A percentile compares a stretch with the other conserved stretches of the same genome.
phyloP scores from a whole-genome alignment of 306 rosid species.

The Cicer bijugum region DNA sequence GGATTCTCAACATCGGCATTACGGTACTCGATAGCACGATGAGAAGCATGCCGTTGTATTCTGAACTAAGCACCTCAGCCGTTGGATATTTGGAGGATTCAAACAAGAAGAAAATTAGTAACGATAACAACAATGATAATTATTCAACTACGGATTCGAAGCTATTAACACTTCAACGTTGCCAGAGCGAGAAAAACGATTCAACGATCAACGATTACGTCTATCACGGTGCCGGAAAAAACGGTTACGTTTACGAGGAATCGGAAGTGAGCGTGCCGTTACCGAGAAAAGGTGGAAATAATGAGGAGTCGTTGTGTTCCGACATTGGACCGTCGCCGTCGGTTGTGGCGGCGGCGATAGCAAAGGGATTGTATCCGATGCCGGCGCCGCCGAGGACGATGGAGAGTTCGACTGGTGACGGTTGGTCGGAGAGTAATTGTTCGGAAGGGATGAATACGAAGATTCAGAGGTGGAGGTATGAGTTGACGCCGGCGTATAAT shows the following conservation, averaged over 20 bases:
- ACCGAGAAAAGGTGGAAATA: conserved; percentile 21
- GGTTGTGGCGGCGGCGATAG: conserved; percentile 74
- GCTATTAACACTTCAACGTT: conserved; percentile 45
- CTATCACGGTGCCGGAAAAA: conserved; percentile 9
- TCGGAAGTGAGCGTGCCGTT: conserved; percentile 33
- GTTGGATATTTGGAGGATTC: conserved; percentile 52
- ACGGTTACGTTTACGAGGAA: not conserved
- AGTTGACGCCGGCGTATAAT: conserved; percentile 60
- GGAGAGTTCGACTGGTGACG: conserved; percentile 54
- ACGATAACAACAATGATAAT: not conserved
- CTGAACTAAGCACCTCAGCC: conserved; percentile 64
- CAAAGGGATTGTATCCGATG: conserved; percentile 56
- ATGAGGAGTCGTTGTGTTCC: conserved; percentile 57
- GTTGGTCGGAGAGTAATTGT: conserved; percentile 60
- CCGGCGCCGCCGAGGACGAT: not conserved
- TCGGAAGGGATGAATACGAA: conserved; percentile 69
- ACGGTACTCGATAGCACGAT: conserved; percentile 59
- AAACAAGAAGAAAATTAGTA: not conserved
- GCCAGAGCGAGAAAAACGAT: conserved; percentile 51
- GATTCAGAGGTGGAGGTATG: conserved; percentile 73
- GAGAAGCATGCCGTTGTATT: conserved; percentile 71
- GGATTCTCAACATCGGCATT: conserved; percentile 68
- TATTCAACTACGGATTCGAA: not conserved
- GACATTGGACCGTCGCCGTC: conserved; percentile 77
- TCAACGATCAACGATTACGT: conserved; percentile 37